A percentile compares a stretch with the other conserved stretches of the same genome.
These are phyloP conservation scores for Hyparrhenia diplandra DNA, from an alignment of 176 grass and related monocot genomes.

Conservation along the genomic window DNA sequence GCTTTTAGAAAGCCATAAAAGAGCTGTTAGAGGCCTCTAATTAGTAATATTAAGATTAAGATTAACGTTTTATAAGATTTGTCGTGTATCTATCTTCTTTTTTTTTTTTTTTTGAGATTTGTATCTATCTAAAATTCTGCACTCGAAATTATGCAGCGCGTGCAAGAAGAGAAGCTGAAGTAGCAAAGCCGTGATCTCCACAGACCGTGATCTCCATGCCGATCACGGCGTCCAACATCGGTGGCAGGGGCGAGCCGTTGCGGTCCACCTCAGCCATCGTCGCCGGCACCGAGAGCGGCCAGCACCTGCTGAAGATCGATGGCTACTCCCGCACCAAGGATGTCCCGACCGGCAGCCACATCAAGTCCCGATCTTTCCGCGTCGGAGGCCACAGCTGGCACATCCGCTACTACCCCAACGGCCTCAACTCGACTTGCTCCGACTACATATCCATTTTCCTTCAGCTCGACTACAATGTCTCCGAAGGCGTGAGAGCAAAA, in stretches of 20 bases:
- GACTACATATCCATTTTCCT: neutral
- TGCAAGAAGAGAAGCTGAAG: neutral
- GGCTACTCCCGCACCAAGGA: conserved; percentile 4
- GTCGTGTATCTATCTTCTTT: too few species aligned
- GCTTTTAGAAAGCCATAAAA: too few species aligned
- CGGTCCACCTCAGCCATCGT: neutral
- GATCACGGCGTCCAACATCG: too few species aligned
- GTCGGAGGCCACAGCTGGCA: conserved; percentile 2
- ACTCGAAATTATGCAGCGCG: neutral
- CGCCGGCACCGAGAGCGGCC: neutral
- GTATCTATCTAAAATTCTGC: neutral
- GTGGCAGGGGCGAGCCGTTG: neutral
- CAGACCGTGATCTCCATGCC: too few species aligned
- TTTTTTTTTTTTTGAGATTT: too few species aligned
- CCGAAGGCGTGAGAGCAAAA: neutral
- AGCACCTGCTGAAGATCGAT: conserved; percentile 21
- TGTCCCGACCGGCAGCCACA: neutral
- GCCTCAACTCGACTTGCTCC: neutral
- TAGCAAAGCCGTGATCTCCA: neutral
- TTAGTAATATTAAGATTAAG: neutral
- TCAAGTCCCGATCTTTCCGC: neutral
- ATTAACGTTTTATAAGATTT: too few species aligned
- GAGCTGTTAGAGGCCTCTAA: too few species aligned
- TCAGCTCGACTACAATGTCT: neutral
- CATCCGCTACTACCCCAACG: neutral